Percentiles rank a stretch among this genome's conserved stretches.
These are phyloP conservation scores for Asclepias syriaca DNA, from an alignment of 257 asterid genomes.

Conservation along the genomic window DNA sequence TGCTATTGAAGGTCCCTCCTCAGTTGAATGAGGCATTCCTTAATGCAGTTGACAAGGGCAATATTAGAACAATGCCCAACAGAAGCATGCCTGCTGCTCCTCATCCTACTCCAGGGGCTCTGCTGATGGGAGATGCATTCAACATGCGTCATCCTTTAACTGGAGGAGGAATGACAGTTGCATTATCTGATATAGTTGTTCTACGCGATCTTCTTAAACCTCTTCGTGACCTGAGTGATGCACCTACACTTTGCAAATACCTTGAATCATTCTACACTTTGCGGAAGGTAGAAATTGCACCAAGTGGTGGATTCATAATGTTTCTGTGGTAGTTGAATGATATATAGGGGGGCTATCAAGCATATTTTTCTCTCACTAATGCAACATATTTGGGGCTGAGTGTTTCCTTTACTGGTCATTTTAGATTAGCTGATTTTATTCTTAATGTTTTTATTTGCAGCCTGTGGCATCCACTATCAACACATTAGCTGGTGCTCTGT, in stretches of 20 bases:
- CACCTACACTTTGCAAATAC: constrained; percentile 41
- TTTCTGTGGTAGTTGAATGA: background rate
- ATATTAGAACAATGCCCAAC: constrained; percentile 60
- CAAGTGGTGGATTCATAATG: background rate
- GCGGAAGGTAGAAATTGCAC: constrained; percentile 38
- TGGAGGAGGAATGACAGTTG: constrained; percentile 76
- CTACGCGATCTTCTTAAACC: constrained; percentile 56
- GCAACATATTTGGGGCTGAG: background rate
- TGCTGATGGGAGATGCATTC: constrained; percentile 65
- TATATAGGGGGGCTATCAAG: background rate
- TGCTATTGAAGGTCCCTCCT: constrained; percentile 40
- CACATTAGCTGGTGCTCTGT: constrained; percentile 55
- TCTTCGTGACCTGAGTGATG: constrained; percentile 37
- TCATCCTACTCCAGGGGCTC: constrained; percentile 58
- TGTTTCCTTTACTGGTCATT: background rate
- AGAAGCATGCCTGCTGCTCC: constrained; percentile 71
- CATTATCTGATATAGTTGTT: constrained; percentile 55
- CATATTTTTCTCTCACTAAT: background rate
- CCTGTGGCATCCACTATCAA: constrained; percentile 61
- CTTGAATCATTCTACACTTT: constrained; percentile 58
- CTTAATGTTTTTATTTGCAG: constrained; percentile 26
- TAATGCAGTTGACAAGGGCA: constrained; percentile 47
- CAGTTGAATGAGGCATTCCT: constrained; percentile 45
- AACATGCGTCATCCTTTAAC: constrained; percentile 72
- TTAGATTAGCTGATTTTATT: background rate